Conservation (phyloP, 2,329 filamentous ascomycete species). For the Calonectria multiphialidica region DNA sequence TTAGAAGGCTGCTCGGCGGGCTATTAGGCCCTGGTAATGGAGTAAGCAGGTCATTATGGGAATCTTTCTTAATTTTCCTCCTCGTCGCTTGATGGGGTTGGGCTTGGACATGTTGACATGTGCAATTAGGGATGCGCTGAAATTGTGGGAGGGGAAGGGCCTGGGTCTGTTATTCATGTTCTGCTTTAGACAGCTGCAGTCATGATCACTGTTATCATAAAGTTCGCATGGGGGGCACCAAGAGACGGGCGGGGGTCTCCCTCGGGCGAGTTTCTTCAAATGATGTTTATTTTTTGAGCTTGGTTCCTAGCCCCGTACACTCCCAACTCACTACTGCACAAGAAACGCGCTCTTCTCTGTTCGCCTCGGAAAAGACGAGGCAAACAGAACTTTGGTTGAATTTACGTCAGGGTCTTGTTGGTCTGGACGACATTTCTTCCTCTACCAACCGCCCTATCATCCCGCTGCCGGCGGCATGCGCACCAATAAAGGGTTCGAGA, state of each 20-base stretch:
- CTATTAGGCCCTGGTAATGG: not conserved
- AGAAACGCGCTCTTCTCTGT: not conserved
- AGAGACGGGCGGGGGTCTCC: not conserved
- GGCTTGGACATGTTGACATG: slow-evolving; percentile 9
- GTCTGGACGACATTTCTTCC: not conserved
- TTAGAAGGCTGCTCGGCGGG: not conserved
- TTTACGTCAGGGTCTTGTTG: not conserved
- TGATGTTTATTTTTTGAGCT: not conserved
- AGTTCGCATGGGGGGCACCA: not conserved
- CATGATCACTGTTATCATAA: not conserved
- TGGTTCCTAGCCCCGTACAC: too few relatives aligned
- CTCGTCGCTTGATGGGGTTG: not conserved
- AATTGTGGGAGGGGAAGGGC: not conserved
- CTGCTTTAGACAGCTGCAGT: not conserved
- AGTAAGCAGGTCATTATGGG: slow-evolving; percentile 1
- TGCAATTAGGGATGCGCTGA: slow-evolving; percentile 1
- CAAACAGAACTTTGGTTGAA: not conserved
- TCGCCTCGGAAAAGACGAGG: not conserved
- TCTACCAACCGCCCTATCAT: not conserved
- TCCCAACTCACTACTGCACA: not conserved
- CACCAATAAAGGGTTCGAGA: not conserved
- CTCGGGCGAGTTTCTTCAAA: slow-evolving; percentile 1
- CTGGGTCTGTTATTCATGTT: not conserved
- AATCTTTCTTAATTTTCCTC: slow-evolving; percentile 23
- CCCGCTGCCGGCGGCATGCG: not conserved